Evolutionary conservation across 345 rosid genomes (phyloP), one percentile per base, ranked within the genome.

Genomic region (Nasturtium officinale): DNA sequence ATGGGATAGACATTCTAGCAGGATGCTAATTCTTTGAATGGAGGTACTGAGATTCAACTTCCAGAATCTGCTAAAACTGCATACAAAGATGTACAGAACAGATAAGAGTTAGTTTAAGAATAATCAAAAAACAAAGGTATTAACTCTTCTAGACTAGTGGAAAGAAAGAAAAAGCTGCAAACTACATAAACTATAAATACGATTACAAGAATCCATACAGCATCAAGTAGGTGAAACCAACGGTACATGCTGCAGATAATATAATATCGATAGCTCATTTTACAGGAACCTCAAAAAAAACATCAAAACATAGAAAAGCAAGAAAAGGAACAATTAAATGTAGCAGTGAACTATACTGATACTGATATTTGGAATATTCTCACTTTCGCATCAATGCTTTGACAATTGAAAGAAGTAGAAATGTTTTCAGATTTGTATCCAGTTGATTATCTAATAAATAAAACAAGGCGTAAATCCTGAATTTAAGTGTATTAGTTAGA

Each of bases 1-100:
- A 46, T 25, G 75, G 13, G 30, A 79, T 55, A 64, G 83, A 71
- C 88, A 85, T 85, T 58, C 42, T 65, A 18, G 20, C 47, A 16
- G 45, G 54, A 48, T 21, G 30, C 25, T 57, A 26, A 67, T 15
- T 23, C n/a, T 6, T 43, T 63, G 25, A 45, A 54, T 48, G 13
- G 48, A 61, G 32, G 29, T 61, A 18, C 56, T 71, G 21, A 51
- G 43, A 47, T 17, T 55, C 42, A 65, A 57, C 21, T 47, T 48
- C 55, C 62, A 30, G 46, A 30, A 67, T 68, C 69, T 50, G 73
- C 73, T 6, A 40, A 60, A 10, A 21, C 43, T 9, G 29, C 57
- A 32, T 23, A 58, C 12, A 70, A 33, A 0, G 26, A 43, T 58
- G n/a, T 1, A 17, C 17, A 13, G 56, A 57, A 30, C 29, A 12